These are phyloP conservation scores for Puccinia triticina DNA, from an alignment of 1,284 basidiomycete species.

Conservation along the genomic window DNA sequence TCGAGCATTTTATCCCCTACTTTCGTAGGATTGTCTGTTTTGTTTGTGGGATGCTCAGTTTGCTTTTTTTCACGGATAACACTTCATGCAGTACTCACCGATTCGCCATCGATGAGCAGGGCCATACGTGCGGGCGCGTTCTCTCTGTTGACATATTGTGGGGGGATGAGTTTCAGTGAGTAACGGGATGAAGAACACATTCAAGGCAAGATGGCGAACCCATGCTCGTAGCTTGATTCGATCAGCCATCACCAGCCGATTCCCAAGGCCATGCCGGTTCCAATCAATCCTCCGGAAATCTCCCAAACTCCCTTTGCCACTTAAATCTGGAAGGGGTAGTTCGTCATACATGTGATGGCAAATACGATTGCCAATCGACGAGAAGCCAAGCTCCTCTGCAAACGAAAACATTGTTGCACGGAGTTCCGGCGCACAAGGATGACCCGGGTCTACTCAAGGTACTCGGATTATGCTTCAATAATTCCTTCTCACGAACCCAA, in stretches of 20 bases:
- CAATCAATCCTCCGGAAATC: conserved; percentile 44
- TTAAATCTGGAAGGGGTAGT: conserved; percentile 28
- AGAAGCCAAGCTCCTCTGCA: conserved; percentile 37
- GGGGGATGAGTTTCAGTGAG: not conserved
- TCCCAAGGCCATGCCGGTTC: conserved; percentile 37
- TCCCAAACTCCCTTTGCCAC: not conserved
- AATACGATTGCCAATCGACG: conserved; percentile 30
- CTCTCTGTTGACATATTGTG: not conserved
- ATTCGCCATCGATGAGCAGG: conserved; percentile 48
- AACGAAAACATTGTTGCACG: conserved; percentile 48
- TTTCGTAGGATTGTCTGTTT: conserved; percentile 38
- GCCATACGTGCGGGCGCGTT: conserved; percentile 36
- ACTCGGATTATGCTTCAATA: not conserved
- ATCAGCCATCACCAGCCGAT: conserved; percentile 44
- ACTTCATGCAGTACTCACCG: not conserved
- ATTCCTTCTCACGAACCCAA: not conserved
- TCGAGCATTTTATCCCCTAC: conserved; percentile 23
- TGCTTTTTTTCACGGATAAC: not conserved
- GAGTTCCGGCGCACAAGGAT: conserved; percentile 35
- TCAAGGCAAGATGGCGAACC: not conserved
- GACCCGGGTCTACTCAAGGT: conserved; percentile 34
- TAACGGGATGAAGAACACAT: not conserved
- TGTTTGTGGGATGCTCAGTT: not conserved
- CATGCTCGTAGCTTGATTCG: conserved; percentile 18
- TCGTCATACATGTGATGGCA: conserved; percentile 42